These are phyloP conservation scores for Nannizzia gypsea DNA, from an alignment of 2,329 filamentous ascomycete genomes.

Conservation along the genomic window DNA sequence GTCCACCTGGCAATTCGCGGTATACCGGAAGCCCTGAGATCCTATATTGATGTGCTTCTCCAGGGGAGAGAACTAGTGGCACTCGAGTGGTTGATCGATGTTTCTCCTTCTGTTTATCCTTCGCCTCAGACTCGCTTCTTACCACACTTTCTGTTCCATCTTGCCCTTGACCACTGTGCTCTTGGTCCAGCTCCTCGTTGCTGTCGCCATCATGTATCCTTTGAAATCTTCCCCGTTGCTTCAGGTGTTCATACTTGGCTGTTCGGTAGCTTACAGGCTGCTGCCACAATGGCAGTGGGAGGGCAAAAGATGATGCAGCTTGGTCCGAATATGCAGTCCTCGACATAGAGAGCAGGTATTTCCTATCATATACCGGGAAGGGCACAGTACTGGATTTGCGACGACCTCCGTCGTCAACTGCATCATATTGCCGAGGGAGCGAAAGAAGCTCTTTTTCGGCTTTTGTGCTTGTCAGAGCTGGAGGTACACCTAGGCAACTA, in stretches of 20 bases:
- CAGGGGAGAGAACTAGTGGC: constrained; percentile 26
- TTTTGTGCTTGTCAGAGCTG: too few species aligned
- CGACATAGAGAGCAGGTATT: not conserved
- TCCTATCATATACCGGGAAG: too few species aligned
- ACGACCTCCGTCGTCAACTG: not conserved
- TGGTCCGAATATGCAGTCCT: constrained; percentile 8
- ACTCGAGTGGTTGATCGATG: constrained; percentile 4
- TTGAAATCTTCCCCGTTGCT: constrained; percentile 12
- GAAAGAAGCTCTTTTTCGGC: not conserved
- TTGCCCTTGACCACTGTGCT: constrained; percentile 15
- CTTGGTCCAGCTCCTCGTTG: constrained; percentile 9
- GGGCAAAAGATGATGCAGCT: constrained; percentile 27
- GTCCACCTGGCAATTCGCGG: constrained; percentile 27
- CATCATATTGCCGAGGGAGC: not conserved
- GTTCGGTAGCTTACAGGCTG: constrained; percentile 27
- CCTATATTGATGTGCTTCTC: constrained; percentile 34
- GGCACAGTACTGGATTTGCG: too few species aligned
- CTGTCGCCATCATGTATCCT: not conserved
- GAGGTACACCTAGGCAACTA: too few species aligned
- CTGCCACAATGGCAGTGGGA: constrained; percentile 29
- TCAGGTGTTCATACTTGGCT: constrained; percentile 25
- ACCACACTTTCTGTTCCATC: constrained; percentile 15
- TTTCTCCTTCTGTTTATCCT: not conserved
- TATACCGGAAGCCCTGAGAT: constrained; percentile 31
- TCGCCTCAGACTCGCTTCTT: constrained; percentile 12